Percentiles rank a stretch among this genome's conserved stretches.
Conservation (phyloP, 1,284 basidiomycete genomes). For the Pseudozyma thailandica region DNA sequence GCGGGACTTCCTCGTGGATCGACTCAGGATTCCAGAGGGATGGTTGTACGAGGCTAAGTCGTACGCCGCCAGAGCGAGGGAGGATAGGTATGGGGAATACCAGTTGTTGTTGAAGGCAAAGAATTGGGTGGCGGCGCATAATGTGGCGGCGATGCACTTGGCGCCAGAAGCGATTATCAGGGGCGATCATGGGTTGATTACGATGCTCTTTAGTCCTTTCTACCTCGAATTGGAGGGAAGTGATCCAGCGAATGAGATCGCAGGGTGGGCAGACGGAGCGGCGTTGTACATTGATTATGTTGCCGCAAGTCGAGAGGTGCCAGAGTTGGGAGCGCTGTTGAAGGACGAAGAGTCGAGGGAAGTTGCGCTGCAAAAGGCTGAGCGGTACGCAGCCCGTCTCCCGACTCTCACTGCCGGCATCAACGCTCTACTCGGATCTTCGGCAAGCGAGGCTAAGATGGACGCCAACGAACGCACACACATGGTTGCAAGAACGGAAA, state of each 20-base stretch:
- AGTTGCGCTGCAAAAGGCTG: slow-evolving; percentile 35
- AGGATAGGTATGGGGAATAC: slow-evolving; percentile 81
- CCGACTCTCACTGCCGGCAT: slow-evolving; percentile 72
- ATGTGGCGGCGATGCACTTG: slow-evolving; percentile 81
- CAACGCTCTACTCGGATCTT: slow-evolving; percentile 60
- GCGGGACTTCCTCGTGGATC: slow-evolving; percentile 80
- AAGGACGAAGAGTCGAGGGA: slow-evolving; percentile 59
- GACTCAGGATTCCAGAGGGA: slow-evolving; percentile 79
- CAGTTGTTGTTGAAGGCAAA: slow-evolving; percentile 79
- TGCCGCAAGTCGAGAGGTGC: slow-evolving; percentile 73
- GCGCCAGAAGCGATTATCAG: slow-evolving; percentile 88
- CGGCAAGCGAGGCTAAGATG: slow-evolving; percentile 1
- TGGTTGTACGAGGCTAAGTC: slow-evolving; percentile 93
- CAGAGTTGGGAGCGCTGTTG: slow-evolving; percentile 70
- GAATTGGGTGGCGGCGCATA: slow-evolving; percentile 80
- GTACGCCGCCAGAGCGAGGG: slow-evolving; percentile 72
- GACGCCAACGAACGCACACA: slow-evolving; percentile 73
- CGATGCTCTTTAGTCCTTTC: slow-evolving; percentile 79
- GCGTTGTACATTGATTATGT: slow-evolving; percentile 62
- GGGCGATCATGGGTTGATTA: slow-evolving; percentile 80
- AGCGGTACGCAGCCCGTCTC: slow-evolving; percentile 73
- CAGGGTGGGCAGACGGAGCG: slow-evolving; percentile 65
- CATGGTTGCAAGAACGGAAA: slow-evolving; percentile 77
- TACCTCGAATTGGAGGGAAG: slow-evolving; percentile 75
- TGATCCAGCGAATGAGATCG: slow-evolving; percentile 41